Conservation (phyloP, 2,329 filamentous ascomycete genomes). For the Aureobasidium sp. region DNA sequence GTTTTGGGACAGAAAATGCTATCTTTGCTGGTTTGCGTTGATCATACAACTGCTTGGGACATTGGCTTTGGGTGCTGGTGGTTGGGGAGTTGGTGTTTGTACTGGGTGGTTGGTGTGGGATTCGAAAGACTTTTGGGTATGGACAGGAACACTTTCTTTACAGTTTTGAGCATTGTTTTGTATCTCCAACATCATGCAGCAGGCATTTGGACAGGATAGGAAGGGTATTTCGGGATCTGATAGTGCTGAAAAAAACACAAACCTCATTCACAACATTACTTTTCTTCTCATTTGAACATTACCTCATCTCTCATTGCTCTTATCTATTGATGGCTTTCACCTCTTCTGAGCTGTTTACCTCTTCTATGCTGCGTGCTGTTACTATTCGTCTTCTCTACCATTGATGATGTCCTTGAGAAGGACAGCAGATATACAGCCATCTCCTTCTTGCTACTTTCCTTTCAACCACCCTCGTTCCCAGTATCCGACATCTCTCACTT, state of each 20-base stretch:
- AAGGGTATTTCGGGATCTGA: neutral
- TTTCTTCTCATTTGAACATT: neutral
- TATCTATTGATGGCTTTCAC: too few relatives aligned
- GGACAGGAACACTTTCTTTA: neutral
- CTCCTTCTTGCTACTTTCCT: too few relatives aligned
- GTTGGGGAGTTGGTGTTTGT: neutral
- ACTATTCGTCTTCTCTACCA: too few relatives aligned
- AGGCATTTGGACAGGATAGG: neutral
- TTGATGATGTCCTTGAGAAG: too few relatives aligned
- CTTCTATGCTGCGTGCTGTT: too few relatives aligned
- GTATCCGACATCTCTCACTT: too few relatives aligned
- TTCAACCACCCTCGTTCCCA: too few relatives aligned
- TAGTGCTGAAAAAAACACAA: constrained; percentile 6
- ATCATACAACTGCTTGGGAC: neutral
- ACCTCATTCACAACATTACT: neutral
- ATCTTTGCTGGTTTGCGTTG: constrained; percentile 4
- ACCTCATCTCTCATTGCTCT: too few relatives aligned
- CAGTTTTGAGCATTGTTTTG: neutral
- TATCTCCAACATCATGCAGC: neutral
- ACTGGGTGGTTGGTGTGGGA: neutral
- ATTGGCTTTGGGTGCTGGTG: neutral
- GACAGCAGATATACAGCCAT: too few relatives aligned
- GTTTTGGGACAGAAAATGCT: neutral
- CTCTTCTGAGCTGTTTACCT: too few relatives aligned
- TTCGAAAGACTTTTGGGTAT: neutral